Conservation (phyloP, 1,284 basidiomycete species). For the Mycena sp. region DNA sequence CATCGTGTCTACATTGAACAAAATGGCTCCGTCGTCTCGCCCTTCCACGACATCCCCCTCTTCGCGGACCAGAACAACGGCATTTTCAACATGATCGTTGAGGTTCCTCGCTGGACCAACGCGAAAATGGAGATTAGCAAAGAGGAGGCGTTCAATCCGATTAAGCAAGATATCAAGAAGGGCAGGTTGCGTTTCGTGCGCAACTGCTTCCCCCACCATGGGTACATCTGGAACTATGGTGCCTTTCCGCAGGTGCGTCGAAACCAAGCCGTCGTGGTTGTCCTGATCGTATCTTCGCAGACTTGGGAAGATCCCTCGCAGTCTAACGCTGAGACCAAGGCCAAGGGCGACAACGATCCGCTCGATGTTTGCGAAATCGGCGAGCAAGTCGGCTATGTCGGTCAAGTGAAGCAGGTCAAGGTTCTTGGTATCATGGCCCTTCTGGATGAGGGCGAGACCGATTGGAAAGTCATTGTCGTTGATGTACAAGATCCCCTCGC, state of each 20-base stretch:
- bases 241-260: conserved; percentile 96
- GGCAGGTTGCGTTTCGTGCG: conserved; percentile 97
- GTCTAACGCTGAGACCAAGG: conserved; percentile 97
- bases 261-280: conserved; percentile 1
- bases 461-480: conserved; percentile 99
- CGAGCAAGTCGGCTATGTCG: conserved; percentile 97
- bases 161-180: conserved; percentile 99
- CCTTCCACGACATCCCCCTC: conserved; percentile 97
- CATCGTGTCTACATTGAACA: conserved; percentile 96
- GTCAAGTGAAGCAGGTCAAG: conserved; percentile 99
- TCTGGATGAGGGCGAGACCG: conserved; percentile 97
- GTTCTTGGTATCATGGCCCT: conserved; percentile 99
- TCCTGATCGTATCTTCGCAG: conserved; percentile 52
- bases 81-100: conserved; percentile 98
- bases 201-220: conserved; percentile 98
- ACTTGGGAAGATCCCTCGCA: conserved; percentile 97
- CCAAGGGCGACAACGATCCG: conserved; percentile 99
- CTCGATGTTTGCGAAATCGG: conserved; percentile 99
- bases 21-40: conserved; percentile 85
- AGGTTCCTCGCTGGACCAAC: conserved; percentile 99
- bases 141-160: conserved; percentile 97
- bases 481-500: conserved; percentile 98
- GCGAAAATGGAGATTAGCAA: conserved; percentile 99
- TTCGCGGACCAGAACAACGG: conserved; percentile 94
- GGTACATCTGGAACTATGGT: conserved; percentile 86